Conservation (phyloP, 345 rosid genomes). For the Lenwebbia sp. region DNA sequence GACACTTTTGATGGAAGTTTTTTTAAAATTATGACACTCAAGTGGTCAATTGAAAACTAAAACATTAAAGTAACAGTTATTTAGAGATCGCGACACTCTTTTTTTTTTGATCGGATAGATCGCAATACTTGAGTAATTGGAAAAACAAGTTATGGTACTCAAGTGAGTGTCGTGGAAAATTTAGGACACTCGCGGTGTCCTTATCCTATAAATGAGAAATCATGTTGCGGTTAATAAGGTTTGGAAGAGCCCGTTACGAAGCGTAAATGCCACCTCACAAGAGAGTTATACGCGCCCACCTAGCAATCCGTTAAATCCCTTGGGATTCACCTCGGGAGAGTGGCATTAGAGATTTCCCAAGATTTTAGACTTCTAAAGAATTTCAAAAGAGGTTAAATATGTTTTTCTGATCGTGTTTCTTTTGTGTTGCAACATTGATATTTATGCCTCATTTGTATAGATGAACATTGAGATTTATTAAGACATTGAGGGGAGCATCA, state of each 20-base stretch:
- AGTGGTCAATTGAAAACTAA: too few species aligned
- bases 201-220: neutral
- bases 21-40: too few species aligned
- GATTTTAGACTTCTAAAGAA: neutral
- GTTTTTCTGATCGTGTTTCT: too few species aligned
- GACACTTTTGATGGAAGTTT: too few species aligned
- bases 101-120: too few species aligned
- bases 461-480: too few species aligned
- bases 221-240: neutral
- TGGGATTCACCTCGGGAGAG: too few species aligned
- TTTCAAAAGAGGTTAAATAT: neutral
- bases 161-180: neutral
- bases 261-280: too few species aligned
- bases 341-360: neutral
- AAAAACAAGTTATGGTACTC: neutral
- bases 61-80: too few species aligned
- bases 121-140: too few species aligned
- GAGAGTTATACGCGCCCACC: neutral
- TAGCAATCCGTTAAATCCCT: too few species aligned
- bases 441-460: neutral
- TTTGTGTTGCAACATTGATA: neutral
- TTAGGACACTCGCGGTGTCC: neutral
- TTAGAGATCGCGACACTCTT: too few species aligned
- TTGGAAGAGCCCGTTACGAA: neutral
- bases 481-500: neutral